Base-by-base conservation (phyloP, 1,139 yeast species). In the Debaryomycetaceae sp. region DNA sequence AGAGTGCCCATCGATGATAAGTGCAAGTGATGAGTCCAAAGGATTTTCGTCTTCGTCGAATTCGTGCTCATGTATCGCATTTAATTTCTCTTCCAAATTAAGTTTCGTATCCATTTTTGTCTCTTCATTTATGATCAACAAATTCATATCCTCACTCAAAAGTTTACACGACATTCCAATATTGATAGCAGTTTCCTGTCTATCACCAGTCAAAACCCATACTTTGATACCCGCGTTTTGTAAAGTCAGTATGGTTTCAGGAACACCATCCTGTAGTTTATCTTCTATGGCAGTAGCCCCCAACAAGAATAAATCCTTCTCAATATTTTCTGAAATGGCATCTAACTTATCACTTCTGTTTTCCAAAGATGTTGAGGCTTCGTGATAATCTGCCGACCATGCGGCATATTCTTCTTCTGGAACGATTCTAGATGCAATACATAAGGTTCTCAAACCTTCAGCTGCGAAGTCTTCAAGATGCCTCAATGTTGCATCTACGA, bases 281-380 rank as follows among this genome's bases (percentile, higher is more conserved):
- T 94, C 99, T 60, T 94, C 99, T 59, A 94, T 92, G 1, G 98
- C 99, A 33, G 98, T 94, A 1, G 98, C 98, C 26, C 99, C 99
- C 17, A 92, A 68, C 39, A 94, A 69, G 47, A 83, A 83, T 53
- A 94, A 67, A 45, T 85, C 85, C 32, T 70, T 75, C 60, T 94
- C 99, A 49, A 94, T 89, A 41, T 81, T 53, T 53, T 92, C 96
- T 1, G 78, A 77, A 2, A 67, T 73, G 11, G 56, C 84, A 56
- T 91, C 98, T 41, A 94, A 70, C 54, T 81, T 82, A 18, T 81
- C 82, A 19, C 83, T 65, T 61, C 98, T 78, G 53, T 89, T 70
- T 11, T 78, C 83, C 58, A 94, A 60, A 1, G 96, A 79, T 0
- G 95, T 85, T 0, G 96, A 77, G 0, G 98, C 98, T 41, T 78